Evolutionary conservation across 2,329 filamentous ascomycete genomes (phyloP), one percentile per base, ranked within the genome.

Genomic region (Cordyceps javanica): DNA sequence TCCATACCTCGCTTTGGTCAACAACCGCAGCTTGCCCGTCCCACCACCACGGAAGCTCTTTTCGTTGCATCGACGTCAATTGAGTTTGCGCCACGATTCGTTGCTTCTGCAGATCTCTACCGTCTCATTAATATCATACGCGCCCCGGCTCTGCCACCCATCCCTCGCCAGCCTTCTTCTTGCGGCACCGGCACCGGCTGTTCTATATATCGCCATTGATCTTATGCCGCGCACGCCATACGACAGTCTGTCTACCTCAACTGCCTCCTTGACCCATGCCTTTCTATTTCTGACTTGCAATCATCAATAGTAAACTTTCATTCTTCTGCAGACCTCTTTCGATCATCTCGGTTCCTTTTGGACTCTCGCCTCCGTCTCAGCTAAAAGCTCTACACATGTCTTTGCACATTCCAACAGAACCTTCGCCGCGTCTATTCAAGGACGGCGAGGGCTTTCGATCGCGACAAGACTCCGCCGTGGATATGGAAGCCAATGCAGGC

Each of bases 401-500:
- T 62, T 69, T 66, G 39, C 66, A 63, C 30, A 64, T 69, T 23
- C 62, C 63, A 7, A 66, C 72, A 44, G 71, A 71, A 59, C 67
- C 67, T 42, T 63, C 68, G 39, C 64, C 66, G 38, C 65, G 70
- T 28, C 64, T 72, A 57, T 30, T 38, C 32, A 36, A 48, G 30
- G 38, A 44, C 6, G 23, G 16, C 8, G 28, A 36, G 32, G 48
- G 26, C 21, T 45, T 51, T n/a, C 10, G 4, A 23, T 30, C 28
- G 2, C 55, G 46, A 57, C 57, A 30, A 16, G 62, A 66, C 39
- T 19, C 57, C 38, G 61, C 63, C 26, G 58, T 65, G 34, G 72
- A 74, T 54, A 50, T 73, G 41, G 72, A 74, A 61, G 64, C 64
- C 59, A 65, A 66, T 28, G 63, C 65, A 28, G 67, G 63, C 34